Percentiles rank a stretch among this genome's conserved stretches.
These are phyloP conservation scores for Tritrichomonas foetus DNA, from an alignment of 208 protist species.

Conservation along the genomic window DNA sequence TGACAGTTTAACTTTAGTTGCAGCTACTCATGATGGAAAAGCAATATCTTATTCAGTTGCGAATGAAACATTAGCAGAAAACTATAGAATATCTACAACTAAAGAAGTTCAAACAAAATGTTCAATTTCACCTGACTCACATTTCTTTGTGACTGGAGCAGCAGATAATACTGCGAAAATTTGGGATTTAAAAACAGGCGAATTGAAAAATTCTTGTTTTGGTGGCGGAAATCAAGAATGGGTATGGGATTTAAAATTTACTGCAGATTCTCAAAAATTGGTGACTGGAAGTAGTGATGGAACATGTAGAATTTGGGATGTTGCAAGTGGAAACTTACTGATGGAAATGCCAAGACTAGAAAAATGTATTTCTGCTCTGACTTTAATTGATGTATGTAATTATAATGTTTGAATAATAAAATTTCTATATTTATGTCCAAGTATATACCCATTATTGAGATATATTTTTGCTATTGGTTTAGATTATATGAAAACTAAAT, in stretches of 20 bases:
- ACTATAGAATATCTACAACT: not conserved
- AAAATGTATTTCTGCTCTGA: not conserved
- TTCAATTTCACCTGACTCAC: not conserved
- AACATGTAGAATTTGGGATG: conserved; percentile 1
- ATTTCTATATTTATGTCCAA: too few species aligned
- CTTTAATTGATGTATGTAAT: conserved; percentile 4
- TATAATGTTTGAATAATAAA: too few species aligned
- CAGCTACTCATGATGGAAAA: not conserved
- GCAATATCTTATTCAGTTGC: not conserved
- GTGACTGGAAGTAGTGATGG: not conserved
- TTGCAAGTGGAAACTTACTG: not conserved
- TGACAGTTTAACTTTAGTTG: not conserved
- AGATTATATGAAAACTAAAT: too few species aligned
- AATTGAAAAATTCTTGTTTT: not conserved
- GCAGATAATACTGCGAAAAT: not conserved
- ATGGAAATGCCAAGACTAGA: not conserved
- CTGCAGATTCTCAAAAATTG: not conserved
- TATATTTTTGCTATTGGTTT: too few species aligned
- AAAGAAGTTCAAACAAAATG: not conserved
- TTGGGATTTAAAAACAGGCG: not conserved
- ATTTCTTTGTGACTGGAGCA: not conserved
- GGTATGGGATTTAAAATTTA: conserved; percentile 11
- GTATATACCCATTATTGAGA: too few species aligned
- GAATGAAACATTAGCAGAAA: not conserved
- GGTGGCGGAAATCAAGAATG: not conserved